Evolutionary conservation across 805 yeast genomes (phyloP).

Genomic region (Naumovozyma baii): DNA sequence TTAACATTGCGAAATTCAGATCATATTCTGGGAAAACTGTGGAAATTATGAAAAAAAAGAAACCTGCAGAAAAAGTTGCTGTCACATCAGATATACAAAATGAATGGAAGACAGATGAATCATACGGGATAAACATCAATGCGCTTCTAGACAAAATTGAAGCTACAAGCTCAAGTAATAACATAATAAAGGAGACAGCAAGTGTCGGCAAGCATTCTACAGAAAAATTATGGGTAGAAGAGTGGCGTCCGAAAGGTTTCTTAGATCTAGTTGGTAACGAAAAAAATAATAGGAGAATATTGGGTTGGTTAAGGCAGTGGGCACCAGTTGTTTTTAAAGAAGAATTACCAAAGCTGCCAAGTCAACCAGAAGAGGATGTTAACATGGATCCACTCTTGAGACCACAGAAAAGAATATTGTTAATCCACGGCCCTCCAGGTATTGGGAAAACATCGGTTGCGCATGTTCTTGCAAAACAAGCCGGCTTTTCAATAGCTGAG

Average conservation of each 20-base stretch:
- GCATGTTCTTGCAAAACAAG: constrained; percentile 71
- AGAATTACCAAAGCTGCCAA: constrained; percentile 25
- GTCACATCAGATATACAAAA: background rate
- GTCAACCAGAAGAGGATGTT: constrained; percentile 3
- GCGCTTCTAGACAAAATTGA: constrained; percentile 30
- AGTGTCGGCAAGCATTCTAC: too few relatives aligned
- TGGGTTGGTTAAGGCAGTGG: constrained; percentile 65
- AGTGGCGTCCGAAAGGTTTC: constrained; percentile 57
- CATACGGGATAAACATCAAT: constrained; percentile 34
- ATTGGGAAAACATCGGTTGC: constrained; percentile 86
- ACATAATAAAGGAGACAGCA: background rate
- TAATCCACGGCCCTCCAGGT: constrained; percentile 90
- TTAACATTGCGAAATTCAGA: constrained; percentile 1
- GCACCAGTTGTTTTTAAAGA: constrained; percentile 46
- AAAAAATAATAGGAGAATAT: constrained; percentile 44
- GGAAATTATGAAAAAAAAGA: background rate
- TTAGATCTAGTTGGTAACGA: constrained; percentile 65
- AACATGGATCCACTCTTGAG: constrained; percentile 43
- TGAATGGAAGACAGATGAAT: constrained; percentile 22
- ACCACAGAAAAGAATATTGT: constrained; percentile 52
- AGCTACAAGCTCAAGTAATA: constrained; percentile 5
- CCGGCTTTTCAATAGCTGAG: constrained; percentile 74
- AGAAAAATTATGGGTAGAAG: constrained; percentile 44
- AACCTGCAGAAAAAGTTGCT: too few relatives aligned
- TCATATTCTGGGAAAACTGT: constrained; percentile 2